Evolutionary conservation across 176 grass and related monocot genomes (phyloP).

Genomic region (Oryza glaberrima): DNA sequence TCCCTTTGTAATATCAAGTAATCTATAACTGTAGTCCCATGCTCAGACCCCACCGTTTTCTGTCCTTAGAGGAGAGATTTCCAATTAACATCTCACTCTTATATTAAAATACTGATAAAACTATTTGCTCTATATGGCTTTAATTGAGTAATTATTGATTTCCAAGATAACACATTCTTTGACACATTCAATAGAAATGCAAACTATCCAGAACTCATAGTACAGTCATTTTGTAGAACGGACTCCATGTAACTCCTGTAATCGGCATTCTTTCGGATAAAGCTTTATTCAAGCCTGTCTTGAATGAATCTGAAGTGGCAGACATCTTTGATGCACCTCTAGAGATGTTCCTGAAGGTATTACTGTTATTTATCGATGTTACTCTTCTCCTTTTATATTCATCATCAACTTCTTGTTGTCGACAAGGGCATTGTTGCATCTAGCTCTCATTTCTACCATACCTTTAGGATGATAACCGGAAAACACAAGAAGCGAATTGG

Average conservation of each 20-base stretch:
- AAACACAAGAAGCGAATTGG: conserved; percentile 57
- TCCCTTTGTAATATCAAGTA: conserved; percentile 10
- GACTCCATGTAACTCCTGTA: conserved; percentile 76
- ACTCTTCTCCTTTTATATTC: neutral
- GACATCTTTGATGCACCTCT: conserved; percentile 89
- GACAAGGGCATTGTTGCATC: neutral
- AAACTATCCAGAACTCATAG: conserved; percentile 19
- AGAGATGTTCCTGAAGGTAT: conserved; percentile 97
- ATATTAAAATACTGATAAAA: neutral
- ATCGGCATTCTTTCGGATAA: conserved; percentile 71
- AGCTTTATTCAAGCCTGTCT: conserved; percentile 61
- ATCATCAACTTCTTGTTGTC: neutral
- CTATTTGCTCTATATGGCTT: neutral
- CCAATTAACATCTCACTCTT: neutral
- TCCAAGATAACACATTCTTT: neutral
- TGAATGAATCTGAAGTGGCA: conserved; percentile 84
- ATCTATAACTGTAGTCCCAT: conserved; percentile 1
- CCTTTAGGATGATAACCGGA: conserved; percentile 73
- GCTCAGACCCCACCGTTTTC: neutral
- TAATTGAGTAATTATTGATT: conserved; percentile 1
- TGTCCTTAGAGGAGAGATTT: neutral
- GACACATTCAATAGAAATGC: conserved; percentile 14
- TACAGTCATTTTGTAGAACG: conserved; percentile 62
- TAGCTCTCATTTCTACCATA: conserved; percentile 12
- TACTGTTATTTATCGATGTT: neutral